phyloP scores from a whole-genome alignment of 2,329 filamentous ascomycete species.

The Ophiocordyceps robertsii region DNA sequence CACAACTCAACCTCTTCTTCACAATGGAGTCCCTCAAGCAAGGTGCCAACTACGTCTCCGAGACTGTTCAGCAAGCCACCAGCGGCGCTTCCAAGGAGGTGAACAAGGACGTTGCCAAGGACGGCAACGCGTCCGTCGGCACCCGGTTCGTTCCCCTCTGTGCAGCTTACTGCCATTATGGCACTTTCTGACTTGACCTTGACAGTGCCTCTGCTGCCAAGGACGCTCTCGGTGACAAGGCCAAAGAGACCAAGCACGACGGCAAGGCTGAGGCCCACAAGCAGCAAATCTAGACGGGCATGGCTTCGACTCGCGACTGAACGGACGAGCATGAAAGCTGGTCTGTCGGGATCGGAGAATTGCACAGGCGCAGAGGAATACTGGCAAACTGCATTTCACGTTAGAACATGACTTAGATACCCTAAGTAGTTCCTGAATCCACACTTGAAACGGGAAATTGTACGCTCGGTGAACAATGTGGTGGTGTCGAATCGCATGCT shows the following conservation, averaged over 20 bases:
- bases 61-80: constrained; percentile 44
- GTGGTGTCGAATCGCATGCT: too few species aligned
- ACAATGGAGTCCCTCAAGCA: constrained; percentile 43
- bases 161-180: background rate
- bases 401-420: constrained; percentile 2
- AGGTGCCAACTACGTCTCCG: constrained; percentile 52
- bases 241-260: constrained; percentile 24
- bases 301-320: background rate
- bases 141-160: constrained; percentile 31
- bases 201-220: constrained; percentile 31
- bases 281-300: constrained; percentile 21
- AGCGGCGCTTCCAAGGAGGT: constrained; percentile 49
- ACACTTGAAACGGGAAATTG: background rate
- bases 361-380: too few species aligned
- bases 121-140: constrained; percentile 33
- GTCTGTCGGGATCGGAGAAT: background rate
- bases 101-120: constrained; percentile 59
- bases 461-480: too few species aligned
- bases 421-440: constrained; percentile 4
- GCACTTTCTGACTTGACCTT: constrained; percentile 1
- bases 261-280: constrained; percentile 28
- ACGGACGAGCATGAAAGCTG: background rate
- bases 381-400: background rate
- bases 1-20: constrained; percentile 7
- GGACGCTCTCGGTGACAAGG: constrained; percentile 34